A percentile compares a stretch with the other conserved stretches of the same genome.
Conservation (phyloP, 257 asterid genomes). For the Rubia yunnanensis region DNA sequence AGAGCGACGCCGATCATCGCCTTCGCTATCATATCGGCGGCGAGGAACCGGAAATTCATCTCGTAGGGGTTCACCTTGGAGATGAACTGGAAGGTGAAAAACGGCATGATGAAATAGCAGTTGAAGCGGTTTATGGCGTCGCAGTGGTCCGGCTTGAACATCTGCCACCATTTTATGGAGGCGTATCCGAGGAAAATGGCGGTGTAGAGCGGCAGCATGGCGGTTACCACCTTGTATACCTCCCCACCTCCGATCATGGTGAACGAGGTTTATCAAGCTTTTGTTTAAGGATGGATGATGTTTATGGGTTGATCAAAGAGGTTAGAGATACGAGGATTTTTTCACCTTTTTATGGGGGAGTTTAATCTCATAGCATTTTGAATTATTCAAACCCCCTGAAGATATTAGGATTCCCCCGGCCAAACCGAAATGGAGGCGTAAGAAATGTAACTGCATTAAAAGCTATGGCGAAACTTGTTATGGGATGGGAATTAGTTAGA, state of each 20-base stretch:
- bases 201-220: slow-evolving; percentile 49
- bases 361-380: too few relatives aligned
- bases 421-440: too few relatives aligned
- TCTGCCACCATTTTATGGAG: slow-evolving; percentile 55
- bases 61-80: slow-evolving; percentile 50
- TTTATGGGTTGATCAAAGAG: too few relatives aligned
- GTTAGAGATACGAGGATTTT: too few relatives aligned
- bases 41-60: slow-evolving; percentile 51
- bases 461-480: too few relatives aligned
- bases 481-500: too few relatives aligned
- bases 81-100: slow-evolving; percentile 59
- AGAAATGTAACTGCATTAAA: too few relatives aligned
- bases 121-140: slow-evolving; percentile 63
- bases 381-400: too few relatives aligned
- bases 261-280: too few relatives aligned
- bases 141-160: slow-evolving; percentile 63
- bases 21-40: slow-evolving; percentile 53
- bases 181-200: slow-evolving; percentile 55
- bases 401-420: too few relatives aligned
- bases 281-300: too few relatives aligned
- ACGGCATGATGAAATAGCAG: slow-evolving; percentile 60
- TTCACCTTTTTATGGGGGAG: too few relatives aligned
- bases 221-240: slow-evolving; percentile 43
- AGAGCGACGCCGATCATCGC: slow-evolving; percentile 19
- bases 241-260: slow-evolving; percentile 42